Base-by-base conservation (phyloP, 176 grass and related monocot species). In the Carex cristatella region DNA sequence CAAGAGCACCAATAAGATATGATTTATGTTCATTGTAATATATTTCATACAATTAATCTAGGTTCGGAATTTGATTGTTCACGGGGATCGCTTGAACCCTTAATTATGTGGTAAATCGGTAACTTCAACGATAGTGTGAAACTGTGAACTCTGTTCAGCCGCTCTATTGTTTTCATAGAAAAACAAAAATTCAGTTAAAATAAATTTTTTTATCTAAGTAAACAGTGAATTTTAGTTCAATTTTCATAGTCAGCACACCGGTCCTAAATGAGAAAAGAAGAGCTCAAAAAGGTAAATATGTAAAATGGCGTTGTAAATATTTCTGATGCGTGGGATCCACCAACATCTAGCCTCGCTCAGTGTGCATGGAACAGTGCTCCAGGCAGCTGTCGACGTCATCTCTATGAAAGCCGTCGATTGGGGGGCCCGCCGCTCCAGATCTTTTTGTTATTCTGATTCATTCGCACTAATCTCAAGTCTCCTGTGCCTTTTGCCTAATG, bases 361-460 rank as follows among this genome's bases (percentile, higher is more conserved):
- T 65, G 80, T 82, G 80, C 12, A 66, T 44, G 80, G 11, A 82
- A 61, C 80, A 64, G 57, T 28, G 38, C 38, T 65, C 61, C 16
- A 66, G 4, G 61, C 80, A 82, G 35, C 58, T 44, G 58, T 64
- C 61, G 80, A 82, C 58, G 80, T 82, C 80, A 82, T 19, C 32
- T 23, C 33, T 23, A 48, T 66, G 80, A 82, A 82, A 57, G 80
- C 80, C 80, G 80, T 82, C 80, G 13, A 5, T n/a, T 38, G 32
- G 27, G 57, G 79, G 18, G 4, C 79, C 79, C 16, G 5, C 58
- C 46, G 38, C 32, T 37, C 3, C 35, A 71, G 7, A 71, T 53
- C 70, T 74, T 74, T 51, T 48, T 48, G n/a, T 27, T 75, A 53
- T 23, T 30, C 40, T n/a, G 44, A 75, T 72, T 40, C 38, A 5